Base-by-base conservation (phyloP, 306 rosid genomes). In the Gynostemma pentaphyllum region DNA sequence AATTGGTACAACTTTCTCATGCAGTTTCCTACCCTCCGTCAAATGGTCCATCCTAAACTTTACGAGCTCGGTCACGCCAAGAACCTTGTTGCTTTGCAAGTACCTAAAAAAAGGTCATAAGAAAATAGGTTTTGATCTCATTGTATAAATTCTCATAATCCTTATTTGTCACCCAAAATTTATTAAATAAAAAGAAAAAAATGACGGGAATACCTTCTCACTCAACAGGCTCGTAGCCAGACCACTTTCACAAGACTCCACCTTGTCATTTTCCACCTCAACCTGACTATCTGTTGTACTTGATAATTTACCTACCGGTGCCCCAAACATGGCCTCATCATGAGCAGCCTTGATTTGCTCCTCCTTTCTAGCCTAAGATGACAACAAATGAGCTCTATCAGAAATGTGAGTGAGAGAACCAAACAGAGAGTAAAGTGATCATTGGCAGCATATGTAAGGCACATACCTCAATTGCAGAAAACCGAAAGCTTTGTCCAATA, bases 301-400 rank as follows among this genome's bases (percentile, higher is more conserved):
- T 45, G 86, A 27, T 57, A 80, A 83, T 15, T 42, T 79, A 69
- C 60, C 29, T 13, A 71, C 64, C 3, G 95, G 47, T 36, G 79
- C 72, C 63, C 96, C 96, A 67, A 92, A 92, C 90, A 92, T 92
- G 53, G 99, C 99, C 68, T 81, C 84, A 21, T 92, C 96, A 5
- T 92, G 96, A 60, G 99, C 99, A 70, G 90, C 85, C 81, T 78
- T 85, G 70, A 82, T 78, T 63, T 76, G 85, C 46, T 86, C 94
- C 80, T 82, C 90, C 66, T 85, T 80, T 78, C 71, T 86, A 39
- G 92, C 82, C 99, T 88, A 41, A 70, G 41, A 64, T 11, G 53
- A 66, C 56, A 16, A 46, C 21, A 45, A 50, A 74, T 24, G 37
- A 42, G 66, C 26, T 48, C 45, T 14, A 12, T 4, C 29, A 9